Base-by-base conservation (phyloP, 1,139 yeast species). In the Debaryomyces sp. region DNA sequence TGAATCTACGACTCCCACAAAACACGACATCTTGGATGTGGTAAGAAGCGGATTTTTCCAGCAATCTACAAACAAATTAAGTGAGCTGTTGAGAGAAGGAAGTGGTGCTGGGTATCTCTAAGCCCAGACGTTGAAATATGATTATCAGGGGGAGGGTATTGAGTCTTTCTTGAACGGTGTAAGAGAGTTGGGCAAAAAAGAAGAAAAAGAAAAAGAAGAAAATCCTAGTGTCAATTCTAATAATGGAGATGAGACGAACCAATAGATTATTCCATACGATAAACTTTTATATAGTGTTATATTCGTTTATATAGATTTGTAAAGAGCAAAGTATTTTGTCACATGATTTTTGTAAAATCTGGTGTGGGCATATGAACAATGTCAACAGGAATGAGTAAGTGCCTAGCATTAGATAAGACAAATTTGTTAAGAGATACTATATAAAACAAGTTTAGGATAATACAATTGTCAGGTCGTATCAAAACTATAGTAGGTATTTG, bases 141-240 rank as follows among this genome's bases (percentile, higher is more conserved):
- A 72, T 6, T 84, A 84, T 55, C 51, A 66, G 18, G 87, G 87
- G 4, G 88, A 84, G 59, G 89, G 89, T 0, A 68, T 84, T 21
- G 79, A 71, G 44, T 78, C 78, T 12, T 82, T 82, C 53, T 64
- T 85, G 50, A 60, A 67, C 34, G 84, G 84, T 2, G 67, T 78
- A 12, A 66, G 84, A 51, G 59, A 64, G 37, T 52, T 66, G 45
- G 63, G 63, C 22, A 58, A 63, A 45, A 58, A 61, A 46, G 71
- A 68, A 26, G 71, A 68, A 22, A 46, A 47, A 15, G 41, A 53
- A 29, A 37, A 42, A 10, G 38, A 26, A 22, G 38, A 27, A 5
- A 27, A 39, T 10, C 33, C 32, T 35, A 33, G 10, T 5, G 5
- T 17, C 43, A 13, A 27, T 12, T 27, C 13, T 12, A 30, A 41